Base-by-base conservation (phyloP, 176 grass and related monocot species). In the Eleusine coracana region DNA sequence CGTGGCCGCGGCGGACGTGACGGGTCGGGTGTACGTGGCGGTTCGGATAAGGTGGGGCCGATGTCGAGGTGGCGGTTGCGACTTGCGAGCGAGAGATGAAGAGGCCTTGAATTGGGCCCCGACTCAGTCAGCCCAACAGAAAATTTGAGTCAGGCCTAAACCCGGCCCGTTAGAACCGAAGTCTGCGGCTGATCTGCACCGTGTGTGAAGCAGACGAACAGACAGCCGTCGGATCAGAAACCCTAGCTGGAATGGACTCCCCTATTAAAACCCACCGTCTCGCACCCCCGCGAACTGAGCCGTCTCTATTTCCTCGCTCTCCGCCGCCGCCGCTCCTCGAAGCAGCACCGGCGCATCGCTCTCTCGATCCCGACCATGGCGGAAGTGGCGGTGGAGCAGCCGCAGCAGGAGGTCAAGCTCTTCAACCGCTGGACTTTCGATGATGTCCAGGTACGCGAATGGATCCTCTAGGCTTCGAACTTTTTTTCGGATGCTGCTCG, bases 361-460 rank as follows among this genome's bases (percentile, higher is more conserved):
- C 79, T 44, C 14, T 31, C 66, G 66, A 21, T 29, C 50, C 21
- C 78, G 18, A 58, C 77, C 44, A 90, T 88, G 29, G 10, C 8
- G 13, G 39, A n/a, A 3, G 77, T 85, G 83, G 63, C 1, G 25
- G 66, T 29, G 40, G 74, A 85, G 41, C 17, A 27, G 17, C 83
- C 45, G 66, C 42, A 44, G 83, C 71, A 76, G 71, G 83, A 78
- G 39, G 55, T 85, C 52, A 85, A 85, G 74, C 83, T 85, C 40
- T 85, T 85, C 75, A 63, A 71, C 74, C 66, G 66, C 20, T 85
- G 83, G 83, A 78, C 74, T 28, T 85, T 85, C 54, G 83, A 71
- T 0, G 83, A 78, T 28, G 74, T 85, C 52, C 74, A 78, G 66
- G 83, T 77, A 6, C 8, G 56, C 56, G 1, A 59, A 7, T n/a